Conservation (phyloP, 2,329 filamentous ascomycete species). For the Orbilia oligospora region DNA sequence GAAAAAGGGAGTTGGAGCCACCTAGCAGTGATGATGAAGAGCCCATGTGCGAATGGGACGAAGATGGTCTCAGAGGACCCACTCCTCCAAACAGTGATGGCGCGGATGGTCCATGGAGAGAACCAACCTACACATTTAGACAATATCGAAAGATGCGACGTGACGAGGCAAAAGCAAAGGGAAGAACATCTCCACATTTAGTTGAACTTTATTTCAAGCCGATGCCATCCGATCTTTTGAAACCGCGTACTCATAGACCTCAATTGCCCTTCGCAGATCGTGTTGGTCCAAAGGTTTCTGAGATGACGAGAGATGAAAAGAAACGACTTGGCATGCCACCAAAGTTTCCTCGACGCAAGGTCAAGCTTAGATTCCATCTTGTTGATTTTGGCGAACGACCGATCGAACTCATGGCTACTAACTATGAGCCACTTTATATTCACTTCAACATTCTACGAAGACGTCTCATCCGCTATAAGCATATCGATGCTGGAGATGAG, state of each 20-base stretch:
- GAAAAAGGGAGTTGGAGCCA: neutral
- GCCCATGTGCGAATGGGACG: neutral
- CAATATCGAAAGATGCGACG: neutral
- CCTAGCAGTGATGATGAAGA: neutral
- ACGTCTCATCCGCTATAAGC: constrained; percentile 1
- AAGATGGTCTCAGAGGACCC: neutral
- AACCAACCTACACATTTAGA: neutral
- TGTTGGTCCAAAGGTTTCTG: too few relatives aligned
- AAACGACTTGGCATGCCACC: neutral
- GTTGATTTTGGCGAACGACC: constrained; percentile 29
- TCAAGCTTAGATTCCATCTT: constrained; percentile 35
- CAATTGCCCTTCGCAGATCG: too few relatives aligned
- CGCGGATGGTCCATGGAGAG: neutral
- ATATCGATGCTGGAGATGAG: constrained; percentile 23
- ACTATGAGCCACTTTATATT: constrained; percentile 25
- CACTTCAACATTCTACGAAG: constrained; percentile 26
- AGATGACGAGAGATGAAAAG: neutral
- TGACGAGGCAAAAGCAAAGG: neutral
- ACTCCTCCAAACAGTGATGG: neutral
- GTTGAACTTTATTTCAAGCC: too few relatives aligned
- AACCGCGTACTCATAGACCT: too few relatives aligned
- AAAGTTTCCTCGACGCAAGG: neutral
- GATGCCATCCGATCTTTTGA: too few relatives aligned
- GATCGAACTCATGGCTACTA: constrained; percentile 30
- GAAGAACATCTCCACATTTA: too few relatives aligned